Evolutionary conservation across 345 rosid species (phyloP).

Genomic region (Lepidium africanum): DNA sequence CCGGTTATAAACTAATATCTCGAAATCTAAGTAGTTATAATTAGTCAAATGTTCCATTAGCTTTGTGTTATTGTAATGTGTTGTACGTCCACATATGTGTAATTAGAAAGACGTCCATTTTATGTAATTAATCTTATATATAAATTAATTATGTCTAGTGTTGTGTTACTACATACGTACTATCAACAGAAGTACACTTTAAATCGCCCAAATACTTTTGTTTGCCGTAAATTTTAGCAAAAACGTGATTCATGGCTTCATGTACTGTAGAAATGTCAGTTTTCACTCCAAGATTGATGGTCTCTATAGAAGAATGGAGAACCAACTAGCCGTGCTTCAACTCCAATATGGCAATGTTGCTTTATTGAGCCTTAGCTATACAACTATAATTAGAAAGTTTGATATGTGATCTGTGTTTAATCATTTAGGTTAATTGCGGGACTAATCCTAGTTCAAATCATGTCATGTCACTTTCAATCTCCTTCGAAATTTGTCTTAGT

Average conservation of each 20-base stretch:
- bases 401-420: too few relatives aligned
- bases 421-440: background rate
- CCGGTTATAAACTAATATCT: conserved; percentile 17
- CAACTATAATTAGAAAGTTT: too few relatives aligned
- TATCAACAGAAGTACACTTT: background rate
- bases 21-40: background rate
- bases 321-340: too few relatives aligned
- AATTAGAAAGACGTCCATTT: background rate
- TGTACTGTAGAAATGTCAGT: too few relatives aligned
- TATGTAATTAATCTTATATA: background rate
- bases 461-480: background rate
- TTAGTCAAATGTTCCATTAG: background rate
- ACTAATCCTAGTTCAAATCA: background rate
- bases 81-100: conserved; percentile 12
- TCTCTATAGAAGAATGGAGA: too few relatives aligned
- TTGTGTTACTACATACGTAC: background rate
- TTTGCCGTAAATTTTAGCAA: too few relatives aligned
- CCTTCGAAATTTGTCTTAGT: background rate
- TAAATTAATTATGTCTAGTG: background rate
- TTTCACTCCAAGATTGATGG: too few relatives aligned
- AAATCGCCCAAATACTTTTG: background rate
- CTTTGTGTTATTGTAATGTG: conserved; percentile 1
- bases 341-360: too few relatives aligned
- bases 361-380: too few relatives aligned
- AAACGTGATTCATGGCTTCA: too few relatives aligned